Percentiles rank a stretch among this genome's conserved stretches.
Conservation (phyloP, 129 eudicot species). For the Arctium lappa region DNA sequence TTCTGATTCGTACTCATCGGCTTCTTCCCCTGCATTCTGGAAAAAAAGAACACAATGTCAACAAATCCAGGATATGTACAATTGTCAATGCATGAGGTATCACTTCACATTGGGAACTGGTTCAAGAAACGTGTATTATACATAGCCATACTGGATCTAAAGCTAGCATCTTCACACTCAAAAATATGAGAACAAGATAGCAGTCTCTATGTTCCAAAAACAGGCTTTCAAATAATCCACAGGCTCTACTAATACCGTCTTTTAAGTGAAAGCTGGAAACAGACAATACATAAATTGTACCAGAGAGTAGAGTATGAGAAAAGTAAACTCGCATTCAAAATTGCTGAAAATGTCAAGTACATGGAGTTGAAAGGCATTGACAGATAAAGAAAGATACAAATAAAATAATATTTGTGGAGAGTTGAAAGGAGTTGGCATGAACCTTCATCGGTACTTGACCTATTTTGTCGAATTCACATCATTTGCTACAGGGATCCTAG, state of each 20-base stretch:
- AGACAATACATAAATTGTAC: neutral
- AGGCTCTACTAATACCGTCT: too few relatives aligned
- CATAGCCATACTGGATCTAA: neutral
- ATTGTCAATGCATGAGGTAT: neutral
- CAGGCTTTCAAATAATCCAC: neutral
- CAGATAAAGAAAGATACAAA: too few relatives aligned
- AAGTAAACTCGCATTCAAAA: neutral
- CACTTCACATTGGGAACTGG: neutral
- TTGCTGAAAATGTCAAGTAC: too few relatives aligned
- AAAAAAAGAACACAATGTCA: neutral
- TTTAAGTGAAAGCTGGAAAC: too few relatives aligned
- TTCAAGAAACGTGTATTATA: neutral
- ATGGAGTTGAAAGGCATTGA: too few relatives aligned
- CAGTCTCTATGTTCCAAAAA: neutral
- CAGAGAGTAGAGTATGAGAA: neutral
- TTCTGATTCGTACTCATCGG: slow-evolving; percentile 56
- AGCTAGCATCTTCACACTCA: neutral
- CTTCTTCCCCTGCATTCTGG: slow-evolving; percentile 57
- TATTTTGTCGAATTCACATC: too few relatives aligned
- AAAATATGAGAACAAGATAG: neutral
- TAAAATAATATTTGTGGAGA: too few relatives aligned
- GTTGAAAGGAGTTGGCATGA: too few relatives aligned
- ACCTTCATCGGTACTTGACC: too few relatives aligned
- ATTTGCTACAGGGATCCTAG: too few relatives aligned
- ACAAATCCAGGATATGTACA: neutral